Conservation (phyloP, 2,329 filamentous ascomycete species). For the Hymenoscyphus fraxineus region DNA sequence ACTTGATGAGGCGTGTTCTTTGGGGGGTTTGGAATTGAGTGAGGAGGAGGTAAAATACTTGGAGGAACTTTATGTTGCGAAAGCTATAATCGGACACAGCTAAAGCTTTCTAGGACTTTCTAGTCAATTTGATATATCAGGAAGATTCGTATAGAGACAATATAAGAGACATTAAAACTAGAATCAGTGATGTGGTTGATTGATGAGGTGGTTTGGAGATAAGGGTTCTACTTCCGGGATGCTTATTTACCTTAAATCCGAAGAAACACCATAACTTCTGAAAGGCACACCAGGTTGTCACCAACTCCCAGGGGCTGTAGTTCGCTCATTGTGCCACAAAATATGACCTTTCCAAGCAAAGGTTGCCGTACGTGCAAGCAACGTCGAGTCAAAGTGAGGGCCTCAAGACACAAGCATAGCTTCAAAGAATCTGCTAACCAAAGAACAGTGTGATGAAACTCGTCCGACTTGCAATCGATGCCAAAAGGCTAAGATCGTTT, state of each 20-base stretch:
- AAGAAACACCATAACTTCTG: too few relatives aligned
- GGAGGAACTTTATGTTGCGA: constrained; percentile 49
- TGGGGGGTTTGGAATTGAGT: constrained; percentile 37
- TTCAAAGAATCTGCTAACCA: neutral
- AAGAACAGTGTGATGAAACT: neutral
- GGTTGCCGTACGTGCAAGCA: neutral
- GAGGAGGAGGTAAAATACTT: constrained; percentile 49
- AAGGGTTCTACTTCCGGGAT: too few relatives aligned
- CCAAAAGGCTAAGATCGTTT: constrained; percentile 12
- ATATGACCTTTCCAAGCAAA: neutral
- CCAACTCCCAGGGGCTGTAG: neutral
- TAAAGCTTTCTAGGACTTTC: neutral
- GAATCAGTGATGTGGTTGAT: too few relatives aligned
- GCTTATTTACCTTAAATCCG: too few relatives aligned
- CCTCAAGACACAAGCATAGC: neutral
- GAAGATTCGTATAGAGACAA: neutral
- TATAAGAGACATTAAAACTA: neutral
- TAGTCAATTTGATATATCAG: neutral
- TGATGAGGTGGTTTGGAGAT: too few relatives aligned
- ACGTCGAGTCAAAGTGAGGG: neutral
- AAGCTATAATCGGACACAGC: constrained; percentile 33
- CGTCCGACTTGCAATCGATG: neutral
- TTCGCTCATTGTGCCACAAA: neutral
- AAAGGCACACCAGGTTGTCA: too few relatives aligned
- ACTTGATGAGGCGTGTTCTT: constrained; percentile 48